phyloP scores from a whole-genome alignment of 148 eudicot species.

The Selenicereus undatus region DNA sequence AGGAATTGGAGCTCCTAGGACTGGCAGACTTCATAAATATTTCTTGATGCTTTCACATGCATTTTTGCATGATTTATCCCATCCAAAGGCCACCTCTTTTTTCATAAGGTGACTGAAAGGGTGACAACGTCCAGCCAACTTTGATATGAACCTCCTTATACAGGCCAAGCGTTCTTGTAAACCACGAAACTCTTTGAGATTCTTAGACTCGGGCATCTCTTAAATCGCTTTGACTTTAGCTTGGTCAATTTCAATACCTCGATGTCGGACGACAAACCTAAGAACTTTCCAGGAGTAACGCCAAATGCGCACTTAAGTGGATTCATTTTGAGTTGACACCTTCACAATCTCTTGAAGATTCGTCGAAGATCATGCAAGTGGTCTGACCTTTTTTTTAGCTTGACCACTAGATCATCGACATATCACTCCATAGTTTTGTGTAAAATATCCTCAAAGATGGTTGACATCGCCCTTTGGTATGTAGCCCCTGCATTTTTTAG shows the following conservation, averaged over 20 bases:
- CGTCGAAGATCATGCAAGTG: background rate
- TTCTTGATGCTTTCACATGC: too few species aligned
- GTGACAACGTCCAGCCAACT: background rate
- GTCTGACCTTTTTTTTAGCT: background rate
- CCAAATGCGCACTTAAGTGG: background rate
- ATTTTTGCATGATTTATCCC: too few species aligned
- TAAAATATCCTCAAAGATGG: too few species aligned
- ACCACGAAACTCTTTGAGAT: conserved; percentile 3
- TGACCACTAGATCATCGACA: too few species aligned
- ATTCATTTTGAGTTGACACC: background rate
- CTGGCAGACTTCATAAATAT: too few species aligned
- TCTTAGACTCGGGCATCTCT: background rate
- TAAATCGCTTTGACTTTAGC: background rate
- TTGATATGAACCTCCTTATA: background rate
- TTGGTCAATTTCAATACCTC: conserved; percentile 2
- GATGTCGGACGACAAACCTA: background rate
- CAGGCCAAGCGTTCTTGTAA: background rate
- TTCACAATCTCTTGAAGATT: background rate
- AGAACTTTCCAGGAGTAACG: background rate
- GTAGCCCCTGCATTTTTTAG: too few species aligned
- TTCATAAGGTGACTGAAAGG: background rate
- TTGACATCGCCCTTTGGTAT: too few species aligned
- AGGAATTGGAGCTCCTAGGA: background rate
- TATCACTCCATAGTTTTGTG: too few species aligned
- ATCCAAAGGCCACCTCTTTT: too few species aligned